phyloP scores from a whole-genome alignment of 768 basidiomycete species.

The Naematelia encephala region DNA sequence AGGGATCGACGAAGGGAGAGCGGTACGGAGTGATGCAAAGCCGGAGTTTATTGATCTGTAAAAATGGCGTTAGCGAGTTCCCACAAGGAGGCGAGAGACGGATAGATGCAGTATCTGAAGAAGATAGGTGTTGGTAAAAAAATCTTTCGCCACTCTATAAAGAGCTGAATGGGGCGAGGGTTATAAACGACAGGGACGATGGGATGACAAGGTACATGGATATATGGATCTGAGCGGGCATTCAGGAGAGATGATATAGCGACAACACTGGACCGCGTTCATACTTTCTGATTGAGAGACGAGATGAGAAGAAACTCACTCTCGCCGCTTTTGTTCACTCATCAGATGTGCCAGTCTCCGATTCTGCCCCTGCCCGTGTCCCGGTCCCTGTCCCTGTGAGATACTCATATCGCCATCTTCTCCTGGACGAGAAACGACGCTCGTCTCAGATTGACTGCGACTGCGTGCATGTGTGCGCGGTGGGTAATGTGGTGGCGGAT shows the following conservation, averaged over 20 bases:
- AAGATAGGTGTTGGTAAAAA: too few relatives aligned
- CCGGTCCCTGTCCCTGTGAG: background rate
- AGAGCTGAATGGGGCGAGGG: too few relatives aligned
- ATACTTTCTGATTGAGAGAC: background rate
- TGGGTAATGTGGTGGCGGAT: slow-evolving; percentile 6
- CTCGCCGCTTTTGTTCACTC: slow-evolving; percentile 47
- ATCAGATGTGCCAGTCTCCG: slow-evolving; percentile 42
- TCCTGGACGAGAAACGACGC: background rate
- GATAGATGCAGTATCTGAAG: too few relatives aligned
- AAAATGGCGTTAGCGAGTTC: too few relatives aligned
- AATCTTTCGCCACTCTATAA: too few relatives aligned
- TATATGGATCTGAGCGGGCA: too few relatives aligned
- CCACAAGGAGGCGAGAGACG: too few relatives aligned
- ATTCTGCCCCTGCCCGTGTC: slow-evolving; percentile 25
- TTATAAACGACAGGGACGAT: too few relatives aligned
- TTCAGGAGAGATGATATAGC: too few relatives aligned
- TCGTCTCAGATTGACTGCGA: slow-evolving; percentile 5
- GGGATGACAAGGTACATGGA: too few relatives aligned
- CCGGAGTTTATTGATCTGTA: slow-evolving; percentile 44
- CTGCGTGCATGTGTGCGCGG: slow-evolving; percentile 3
- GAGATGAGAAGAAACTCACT: slow-evolving; percentile 31
- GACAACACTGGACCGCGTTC: background rate
- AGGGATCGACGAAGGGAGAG: slow-evolving; percentile 28
- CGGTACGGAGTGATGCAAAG: slow-evolving; percentile 29
- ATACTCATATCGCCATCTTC: background rate